A percentile compares a stretch with the other conserved stretches of the same genome.
Evolutionary conservation across 2,329 filamentous ascomycete species (phyloP).

Genomic region (Botryotinia narcissicola): DNA sequence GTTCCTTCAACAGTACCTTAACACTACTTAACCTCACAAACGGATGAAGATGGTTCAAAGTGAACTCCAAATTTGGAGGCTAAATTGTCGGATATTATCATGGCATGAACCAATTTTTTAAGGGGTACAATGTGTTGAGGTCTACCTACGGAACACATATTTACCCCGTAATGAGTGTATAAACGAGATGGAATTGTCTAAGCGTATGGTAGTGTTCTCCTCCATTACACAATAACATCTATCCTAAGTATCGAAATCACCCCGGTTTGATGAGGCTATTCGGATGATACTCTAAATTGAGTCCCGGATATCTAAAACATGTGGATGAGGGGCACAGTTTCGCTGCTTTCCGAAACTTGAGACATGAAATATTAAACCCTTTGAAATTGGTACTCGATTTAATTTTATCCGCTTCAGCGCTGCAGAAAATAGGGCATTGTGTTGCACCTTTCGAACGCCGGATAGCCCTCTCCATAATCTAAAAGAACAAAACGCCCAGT

Average conservation of each 20-base stretch:
- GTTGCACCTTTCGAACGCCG: not conserved
- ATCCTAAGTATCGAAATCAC: not conserved
- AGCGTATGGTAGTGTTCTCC: not conserved
- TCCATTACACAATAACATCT: not conserved
- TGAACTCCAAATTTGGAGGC: not conserved
- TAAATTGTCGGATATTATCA: not conserved
- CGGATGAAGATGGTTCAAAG: not conserved
- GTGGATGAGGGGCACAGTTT: conserved; percentile 5
- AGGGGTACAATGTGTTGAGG: not conserved
- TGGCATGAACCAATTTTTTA: not conserved
- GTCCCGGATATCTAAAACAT: not conserved
- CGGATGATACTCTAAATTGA: not conserved
- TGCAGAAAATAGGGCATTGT: not conserved
- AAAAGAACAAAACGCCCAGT: not conserved
- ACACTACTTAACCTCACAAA: not conserved
- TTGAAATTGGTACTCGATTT: not conserved
- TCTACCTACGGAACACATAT: not conserved
- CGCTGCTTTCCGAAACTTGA: conserved; percentile 7
- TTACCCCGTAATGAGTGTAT: not conserved
- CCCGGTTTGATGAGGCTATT: not conserved
- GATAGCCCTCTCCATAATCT: not conserved
- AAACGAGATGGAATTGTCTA: not conserved
- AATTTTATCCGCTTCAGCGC: not conserved
- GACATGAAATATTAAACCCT: not conserved
- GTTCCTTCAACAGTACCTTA: no score